Evolutionary conservation across 768 basidiomycete species (phyloP).

Genomic region (Suillus weaverae): DNA sequence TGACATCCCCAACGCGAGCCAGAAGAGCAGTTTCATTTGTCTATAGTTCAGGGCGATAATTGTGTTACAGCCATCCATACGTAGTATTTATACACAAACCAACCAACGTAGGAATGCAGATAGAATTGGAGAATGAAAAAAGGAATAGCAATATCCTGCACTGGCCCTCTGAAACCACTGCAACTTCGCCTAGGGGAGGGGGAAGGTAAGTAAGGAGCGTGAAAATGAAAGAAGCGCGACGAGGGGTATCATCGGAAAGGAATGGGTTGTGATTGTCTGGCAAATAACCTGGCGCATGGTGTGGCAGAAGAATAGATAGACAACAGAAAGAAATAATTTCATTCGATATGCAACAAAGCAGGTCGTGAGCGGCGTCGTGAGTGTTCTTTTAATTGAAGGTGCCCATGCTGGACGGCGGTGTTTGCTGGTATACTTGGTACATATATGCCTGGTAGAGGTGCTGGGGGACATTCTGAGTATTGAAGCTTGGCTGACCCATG

Average conservation of each 20-base stretch:
- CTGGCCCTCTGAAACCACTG: slow-evolving; percentile 21
- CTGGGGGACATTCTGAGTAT: slow-evolving; percentile 59
- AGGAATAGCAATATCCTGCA: slow-evolving; percentile 32
- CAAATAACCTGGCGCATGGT: slow-evolving; percentile 25
- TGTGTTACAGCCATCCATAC: slow-evolving; percentile 39
- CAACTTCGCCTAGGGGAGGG: slow-evolving; percentile 20
- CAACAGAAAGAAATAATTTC: slow-evolving; percentile 33
- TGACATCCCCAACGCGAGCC: not conserved
- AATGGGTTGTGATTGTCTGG: slow-evolving; percentile 23
- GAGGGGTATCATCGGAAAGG: slow-evolving; percentile 36
- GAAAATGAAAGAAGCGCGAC: slow-evolving; percentile 13
- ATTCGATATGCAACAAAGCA: slow-evolving; percentile 32
- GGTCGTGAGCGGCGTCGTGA: slow-evolving; percentile 44
- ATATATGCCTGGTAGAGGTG: slow-evolving; percentile 81
- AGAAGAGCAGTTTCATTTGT: slow-evolving; percentile 23
- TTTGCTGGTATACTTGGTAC: slow-evolving; percentile 83
- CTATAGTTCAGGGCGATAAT: slow-evolving; percentile 34
- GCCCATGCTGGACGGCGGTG: slow-evolving; percentile 71
- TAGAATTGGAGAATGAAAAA: slow-evolving; percentile 22
- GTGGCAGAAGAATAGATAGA: slow-evolving; percentile 33
- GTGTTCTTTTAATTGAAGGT: slow-evolving; percentile 57
- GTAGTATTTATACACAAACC: slow-evolving; percentile 41
- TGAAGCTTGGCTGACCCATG: slow-evolving; percentile 68
- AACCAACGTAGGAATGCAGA: slow-evolving; percentile 33
- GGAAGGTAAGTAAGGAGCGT: slow-evolving; percentile 20